Conservation (phyloP, 805 yeast species). For the Saccharomyces kudriavzevii region DNA sequence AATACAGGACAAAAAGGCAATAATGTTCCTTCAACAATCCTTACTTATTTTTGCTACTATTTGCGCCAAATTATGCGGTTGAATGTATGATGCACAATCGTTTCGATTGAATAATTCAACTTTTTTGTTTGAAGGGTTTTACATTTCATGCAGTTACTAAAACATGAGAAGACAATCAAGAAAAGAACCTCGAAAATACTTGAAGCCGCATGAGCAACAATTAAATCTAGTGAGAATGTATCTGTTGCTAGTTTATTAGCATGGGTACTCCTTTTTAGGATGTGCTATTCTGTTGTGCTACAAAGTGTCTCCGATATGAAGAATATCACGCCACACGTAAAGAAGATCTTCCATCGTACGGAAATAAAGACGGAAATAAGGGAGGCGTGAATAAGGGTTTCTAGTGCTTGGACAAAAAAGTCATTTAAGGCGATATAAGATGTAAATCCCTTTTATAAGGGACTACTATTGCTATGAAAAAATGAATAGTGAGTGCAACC, state of each 20-base stretch:
- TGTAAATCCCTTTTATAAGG: not conserved
- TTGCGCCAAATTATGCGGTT: no score
- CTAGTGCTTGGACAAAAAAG: not conserved
- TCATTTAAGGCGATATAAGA: not conserved
- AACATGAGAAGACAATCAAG: not conserved
- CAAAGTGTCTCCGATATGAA: not conserved
- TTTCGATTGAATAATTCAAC: not conserved
- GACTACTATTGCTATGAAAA: not conserved
- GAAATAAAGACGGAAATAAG: not conserved
- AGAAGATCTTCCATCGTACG: not conserved
- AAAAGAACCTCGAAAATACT: no score
- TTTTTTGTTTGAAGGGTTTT: not conserved
- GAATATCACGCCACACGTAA: not conserved
- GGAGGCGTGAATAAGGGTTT: not conserved
- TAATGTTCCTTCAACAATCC: not conserved
- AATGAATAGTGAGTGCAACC: not conserved
- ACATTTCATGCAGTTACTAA: not conserved
- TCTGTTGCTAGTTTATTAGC: no score
- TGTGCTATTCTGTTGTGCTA: not conserved
- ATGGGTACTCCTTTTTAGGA: not conserved
- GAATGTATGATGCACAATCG: no score
- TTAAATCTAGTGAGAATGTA: no score
- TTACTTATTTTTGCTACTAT: no score
- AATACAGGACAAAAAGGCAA: not conserved
- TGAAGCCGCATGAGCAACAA: no score